Evolutionary conservation across 2,329 filamentous ascomycete genomes (phyloP).

Genomic region (Volutella citrinella): DNA sequence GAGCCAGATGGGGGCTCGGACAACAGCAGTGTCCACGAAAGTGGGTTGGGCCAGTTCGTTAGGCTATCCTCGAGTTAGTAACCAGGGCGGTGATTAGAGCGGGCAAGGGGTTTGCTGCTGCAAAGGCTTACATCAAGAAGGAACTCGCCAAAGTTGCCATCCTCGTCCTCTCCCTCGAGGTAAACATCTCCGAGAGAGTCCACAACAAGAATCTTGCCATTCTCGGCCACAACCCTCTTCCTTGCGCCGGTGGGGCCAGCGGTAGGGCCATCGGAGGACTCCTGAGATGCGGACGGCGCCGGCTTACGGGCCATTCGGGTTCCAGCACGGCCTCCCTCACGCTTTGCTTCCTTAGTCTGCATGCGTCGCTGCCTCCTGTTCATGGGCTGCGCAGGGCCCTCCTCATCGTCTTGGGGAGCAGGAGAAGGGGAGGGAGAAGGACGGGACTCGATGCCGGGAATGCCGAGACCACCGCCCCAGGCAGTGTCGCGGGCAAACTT

Average conservation of each 20-base stretch:
- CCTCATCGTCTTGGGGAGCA: conserved; percentile 48
- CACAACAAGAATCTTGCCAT: conserved; percentile 91
- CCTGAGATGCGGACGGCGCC: conserved; percentile 25
- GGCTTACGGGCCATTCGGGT: conserved; percentile 43
- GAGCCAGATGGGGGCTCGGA: conserved; percentile 72
- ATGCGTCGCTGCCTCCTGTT: conserved; percentile 86
- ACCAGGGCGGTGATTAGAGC: not conserved
- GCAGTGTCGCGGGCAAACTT: conserved; percentile 82
- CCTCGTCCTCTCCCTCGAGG: conserved; percentile 86
- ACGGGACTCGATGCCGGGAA: conserved; percentile 63
- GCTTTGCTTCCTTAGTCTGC: conserved; percentile 81
- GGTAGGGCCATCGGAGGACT: conserved; percentile 53
- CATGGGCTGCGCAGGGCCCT: conserved; percentile 53
- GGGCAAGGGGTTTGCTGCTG: not conserved
- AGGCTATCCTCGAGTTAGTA: conserved; percentile 49
- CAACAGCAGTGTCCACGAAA: conserved; percentile 77
- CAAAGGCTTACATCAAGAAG: conserved; percentile 85
- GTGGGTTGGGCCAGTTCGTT: conserved; percentile 77
- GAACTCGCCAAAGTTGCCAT: conserved; percentile 79
- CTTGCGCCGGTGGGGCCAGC: conserved; percentile 65
- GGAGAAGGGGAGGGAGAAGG: conserved; percentile 42
- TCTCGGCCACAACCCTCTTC: conserved; percentile 88
- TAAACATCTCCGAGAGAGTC: conserved; percentile 91
- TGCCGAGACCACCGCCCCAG: conserved; percentile 78
- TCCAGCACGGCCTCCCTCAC: conserved; percentile 59